Base-by-base conservation (phyloP, 306 rosid species). In the Mimosa pudica region DNA sequence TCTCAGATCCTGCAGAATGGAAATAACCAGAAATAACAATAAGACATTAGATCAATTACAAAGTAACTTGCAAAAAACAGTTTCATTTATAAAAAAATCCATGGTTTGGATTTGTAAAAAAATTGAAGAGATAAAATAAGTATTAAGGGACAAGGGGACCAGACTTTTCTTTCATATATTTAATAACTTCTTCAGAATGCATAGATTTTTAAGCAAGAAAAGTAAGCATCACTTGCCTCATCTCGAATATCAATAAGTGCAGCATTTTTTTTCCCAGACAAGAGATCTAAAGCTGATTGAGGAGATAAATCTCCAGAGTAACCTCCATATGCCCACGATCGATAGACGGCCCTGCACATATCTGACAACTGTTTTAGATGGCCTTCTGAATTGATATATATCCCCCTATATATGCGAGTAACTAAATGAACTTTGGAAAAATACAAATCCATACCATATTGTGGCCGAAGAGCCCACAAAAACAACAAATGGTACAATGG, bases 261-360 rank as follows among this genome's bases (percentile, higher is more conserved):
- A 80, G 92, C 90, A 73, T 90, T 85, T 66, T 77, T 84, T 74
- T 87, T 89, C 83, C 87, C 96, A 12, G 85, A 74, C 95, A 95
- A 84, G 74, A 92, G 86, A 78, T 90, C 92, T 51, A 91, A 83
- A 81, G 98, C 89, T 41, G 77, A 67, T 86, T 95, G 70, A 58
- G 98, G 94, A 74, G 98, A 79, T 80, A 95, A 87, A 88, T 92
- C 97, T 74, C 98, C 98, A 5, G 98, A 76, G 62, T 91, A 95
- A 83, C 98, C 98, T 64, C 98, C 86, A 46, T 91, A 92, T 77
- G 82, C 85, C 92, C 89, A 63, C 75, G 81, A 88, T 95, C 90
- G 85, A 88, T 89, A 95, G 86, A 90, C 72, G 82, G 89, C 86
- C 98, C 98, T 95, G 94, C 92, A 95, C 81, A 87, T 83, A 87